phyloP scores from a whole-genome alignment of 2,329 filamentous ascomycete species.

The Diaporthe eres region DNA sequence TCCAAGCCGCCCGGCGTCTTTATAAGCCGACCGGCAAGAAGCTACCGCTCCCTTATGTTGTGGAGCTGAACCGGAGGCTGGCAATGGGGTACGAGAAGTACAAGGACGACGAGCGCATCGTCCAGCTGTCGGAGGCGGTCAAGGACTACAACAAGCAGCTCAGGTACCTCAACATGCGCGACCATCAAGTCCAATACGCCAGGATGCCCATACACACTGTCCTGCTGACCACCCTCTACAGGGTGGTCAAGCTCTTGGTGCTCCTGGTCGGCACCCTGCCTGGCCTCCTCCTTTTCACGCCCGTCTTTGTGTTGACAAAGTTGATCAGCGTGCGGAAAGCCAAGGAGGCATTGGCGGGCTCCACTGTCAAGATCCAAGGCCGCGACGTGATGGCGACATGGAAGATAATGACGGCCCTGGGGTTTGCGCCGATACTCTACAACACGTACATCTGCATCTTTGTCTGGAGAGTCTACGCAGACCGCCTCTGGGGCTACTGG shows the following conservation, averaged over 20 bases:
- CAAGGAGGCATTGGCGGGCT: conserved; percentile 85
- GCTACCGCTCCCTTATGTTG: conserved; percentile 89
- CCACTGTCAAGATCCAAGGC: conserved; percentile 89
- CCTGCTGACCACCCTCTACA: conserved; percentile 82
- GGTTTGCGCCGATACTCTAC: conserved; percentile 85
- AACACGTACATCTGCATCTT: conserved; percentile 83
- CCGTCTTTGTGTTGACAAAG: conserved; percentile 88
- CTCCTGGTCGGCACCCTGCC: conserved; percentile 87
- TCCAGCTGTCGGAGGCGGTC: conserved; percentile 80
- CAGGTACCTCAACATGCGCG: conserved; percentile 86
- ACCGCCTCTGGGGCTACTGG: conserved; percentile 86
- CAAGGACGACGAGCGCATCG: conserved; percentile 90
- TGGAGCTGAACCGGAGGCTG: conserved; percentile 92
- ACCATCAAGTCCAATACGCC: conserved; percentile 95
- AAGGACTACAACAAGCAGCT: conserved; percentile 90
- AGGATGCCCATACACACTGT: conserved; percentile 85
- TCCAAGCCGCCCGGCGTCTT: conserved; percentile 91
- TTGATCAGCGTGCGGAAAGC: conserved; percentile 87
- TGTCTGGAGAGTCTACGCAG: conserved; percentile 83
- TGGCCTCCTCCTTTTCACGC: conserved; percentile 88
- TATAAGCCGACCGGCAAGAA: conserved; percentile 97
- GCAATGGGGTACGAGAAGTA: conserved; percentile 93
- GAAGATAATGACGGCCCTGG: conserved; percentile 92
- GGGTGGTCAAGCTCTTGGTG: conserved; percentile 81
- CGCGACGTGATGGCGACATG: conserved; percentile 93